phyloP scores from a whole-genome alignment of 139 green algal genomes.

The Coelastrella sp. region DNA sequence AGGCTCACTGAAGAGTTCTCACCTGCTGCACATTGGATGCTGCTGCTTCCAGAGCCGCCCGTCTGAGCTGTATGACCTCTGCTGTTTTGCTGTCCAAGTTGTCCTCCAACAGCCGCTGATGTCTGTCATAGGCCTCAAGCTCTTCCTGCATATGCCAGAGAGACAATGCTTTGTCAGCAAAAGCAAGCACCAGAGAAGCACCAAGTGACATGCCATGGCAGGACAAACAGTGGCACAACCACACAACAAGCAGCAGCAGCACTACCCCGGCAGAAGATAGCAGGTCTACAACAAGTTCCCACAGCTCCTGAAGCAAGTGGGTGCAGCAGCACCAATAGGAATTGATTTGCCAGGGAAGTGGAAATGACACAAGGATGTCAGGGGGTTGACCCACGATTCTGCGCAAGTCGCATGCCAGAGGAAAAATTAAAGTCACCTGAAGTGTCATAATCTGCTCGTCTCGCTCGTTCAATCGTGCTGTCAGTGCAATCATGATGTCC shows the following conservation, averaged over 20 bases:
- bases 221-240: neutral
- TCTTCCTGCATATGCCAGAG: slow-evolving; percentile 72
- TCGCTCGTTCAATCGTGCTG: slow-evolving; percentile 89
- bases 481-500: slow-evolving; percentile 99
- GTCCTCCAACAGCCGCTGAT: slow-evolving; percentile 90
- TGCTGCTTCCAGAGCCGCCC: slow-evolving; percentile 51
- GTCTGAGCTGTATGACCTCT: slow-evolving; percentile 87
- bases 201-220: neutral
- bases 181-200: slow-evolving; percentile 3
- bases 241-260: neutral
- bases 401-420: too few species aligned
- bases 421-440: slow-evolving; percentile 59
- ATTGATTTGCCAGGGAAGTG: too few species aligned
- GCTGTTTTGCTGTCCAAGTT: slow-evolving; percentile 88
- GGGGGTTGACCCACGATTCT: too few species aligned
- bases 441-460: slow-evolving; percentile 92
- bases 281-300: too few species aligned
- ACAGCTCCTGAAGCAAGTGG: too few species aligned
- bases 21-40: slow-evolving; percentile 29
- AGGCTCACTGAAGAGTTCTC: neutral
- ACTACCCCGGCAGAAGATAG: neutral
- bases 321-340: too few species aligned
- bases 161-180: neutral
- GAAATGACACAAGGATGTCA: neutral
- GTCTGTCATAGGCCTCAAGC: slow-evolving; percentile 87